These are phyloP conservation scores for Fusarium chaquense DNA, from an alignment of 2,329 filamentous ascomycete species.

Conservation along the genomic window DNA sequence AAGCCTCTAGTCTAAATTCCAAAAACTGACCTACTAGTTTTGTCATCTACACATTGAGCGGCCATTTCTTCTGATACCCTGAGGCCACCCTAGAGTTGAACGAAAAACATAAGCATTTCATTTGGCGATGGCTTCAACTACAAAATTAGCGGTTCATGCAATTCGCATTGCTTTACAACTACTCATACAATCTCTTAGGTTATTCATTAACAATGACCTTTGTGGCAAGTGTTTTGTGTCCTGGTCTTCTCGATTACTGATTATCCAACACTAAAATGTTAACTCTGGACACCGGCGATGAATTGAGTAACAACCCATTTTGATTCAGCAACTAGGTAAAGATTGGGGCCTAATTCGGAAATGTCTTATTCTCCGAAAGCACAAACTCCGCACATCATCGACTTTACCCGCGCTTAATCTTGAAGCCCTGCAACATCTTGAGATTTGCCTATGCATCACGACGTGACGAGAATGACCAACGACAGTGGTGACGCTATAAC, in stretches of 20 bases:
- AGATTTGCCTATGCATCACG: constrained; percentile 16
- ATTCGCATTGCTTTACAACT: neutral
- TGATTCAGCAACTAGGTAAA: neutral
- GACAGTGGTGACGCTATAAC: constrained; percentile 8
- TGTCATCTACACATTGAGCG: too few relatives aligned
- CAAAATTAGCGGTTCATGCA: neutral
- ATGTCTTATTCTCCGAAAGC: neutral
- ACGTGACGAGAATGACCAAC: constrained; percentile 1
- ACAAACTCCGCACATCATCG: neutral
- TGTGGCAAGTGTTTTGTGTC: neutral
- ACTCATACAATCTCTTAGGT: neutral
- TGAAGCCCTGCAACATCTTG: neutral
- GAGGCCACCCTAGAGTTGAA: neutral
- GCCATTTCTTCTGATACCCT: too few relatives aligned
- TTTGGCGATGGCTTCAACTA: neutral
- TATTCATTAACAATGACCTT: neutral
- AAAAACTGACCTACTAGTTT: too few relatives aligned
- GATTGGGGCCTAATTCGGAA: neutral
- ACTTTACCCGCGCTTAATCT: constrained; percentile 1
- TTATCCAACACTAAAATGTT: neutral
- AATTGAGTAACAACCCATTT: neutral
- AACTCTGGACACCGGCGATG: neutral
- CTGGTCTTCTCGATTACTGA: neutral
- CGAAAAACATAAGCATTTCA: neutral
- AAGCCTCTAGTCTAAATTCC: too few relatives aligned